These are phyloP conservation scores for Boletales sp. DNA, from an alignment of 768 basidiomycete genomes.

Conservation along the genomic window DNA sequence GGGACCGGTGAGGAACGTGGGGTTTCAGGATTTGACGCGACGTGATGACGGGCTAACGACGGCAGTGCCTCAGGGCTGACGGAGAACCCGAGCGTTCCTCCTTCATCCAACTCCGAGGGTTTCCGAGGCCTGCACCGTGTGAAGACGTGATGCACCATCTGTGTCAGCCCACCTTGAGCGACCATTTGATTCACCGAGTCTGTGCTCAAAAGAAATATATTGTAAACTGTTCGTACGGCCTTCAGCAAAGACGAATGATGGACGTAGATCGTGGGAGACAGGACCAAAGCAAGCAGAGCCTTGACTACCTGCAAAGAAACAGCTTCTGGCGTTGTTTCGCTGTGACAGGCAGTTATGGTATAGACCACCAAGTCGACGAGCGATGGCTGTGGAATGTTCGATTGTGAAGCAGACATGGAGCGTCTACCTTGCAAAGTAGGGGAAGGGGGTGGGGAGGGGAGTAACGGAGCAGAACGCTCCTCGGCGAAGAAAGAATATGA, in stretches of 20 bases:
- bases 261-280: slow-evolving; percentile 82
- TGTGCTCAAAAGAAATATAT: slow-evolving; percentile 88
- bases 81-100: slow-evolving; percentile 16
- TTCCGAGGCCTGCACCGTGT: slow-evolving; percentile 59
- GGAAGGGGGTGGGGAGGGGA: slow-evolving; percentile 77
- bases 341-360: slow-evolving; percentile 90
- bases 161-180: slow-evolving; percentile 94
- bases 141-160: slow-evolving; percentile 98
- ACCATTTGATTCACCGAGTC: slow-evolving; percentile 96
- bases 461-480: slow-evolving; percentile 37
- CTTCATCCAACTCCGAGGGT: slow-evolving; percentile 13
- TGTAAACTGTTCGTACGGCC: slow-evolving; percentile 96
- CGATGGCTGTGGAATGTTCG: slow-evolving; percentile 57
- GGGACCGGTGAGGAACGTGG: slow-evolving; percentile 11
- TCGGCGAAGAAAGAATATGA: slow-evolving; percentile 97
- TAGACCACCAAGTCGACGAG: slow-evolving; percentile 92
- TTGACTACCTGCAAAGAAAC: slow-evolving; percentile 97
- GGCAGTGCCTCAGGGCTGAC: slow-evolving; percentile 20
- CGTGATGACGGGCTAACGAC: slow-evolving; percentile 6
- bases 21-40: slow-evolving; percentile 5
- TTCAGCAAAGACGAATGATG: slow-evolving; percentile 96
- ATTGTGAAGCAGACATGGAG: slow-evolving; percentile 44
- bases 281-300: slow-evolving; percentile 82
- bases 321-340: slow-evolving; percentile 81
- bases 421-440: slow-evolving; percentile 47